These are phyloP conservation scores for Planoprotostelium fungivorum DNA, from an alignment of 78 protist species.

Conservation along the genomic window DNA sequence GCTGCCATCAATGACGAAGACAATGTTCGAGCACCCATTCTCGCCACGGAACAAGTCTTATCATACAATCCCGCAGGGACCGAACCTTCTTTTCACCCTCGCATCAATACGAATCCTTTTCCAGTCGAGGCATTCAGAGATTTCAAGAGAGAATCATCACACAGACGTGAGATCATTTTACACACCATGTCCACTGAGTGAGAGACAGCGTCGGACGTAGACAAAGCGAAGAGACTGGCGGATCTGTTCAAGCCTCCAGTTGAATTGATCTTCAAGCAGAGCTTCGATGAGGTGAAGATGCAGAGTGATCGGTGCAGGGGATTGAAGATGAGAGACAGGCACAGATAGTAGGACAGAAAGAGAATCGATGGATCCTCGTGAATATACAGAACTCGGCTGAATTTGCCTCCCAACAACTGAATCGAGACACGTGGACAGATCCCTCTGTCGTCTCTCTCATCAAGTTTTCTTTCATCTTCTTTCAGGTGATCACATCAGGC, in stretches of 20 bases:
- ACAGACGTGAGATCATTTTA: background rate
- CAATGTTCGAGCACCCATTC: background rate
- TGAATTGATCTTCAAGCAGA: background rate
- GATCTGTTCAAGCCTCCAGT: background rate
- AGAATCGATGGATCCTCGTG: background rate
- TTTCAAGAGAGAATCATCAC: background rate
- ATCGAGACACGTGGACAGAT: background rate
- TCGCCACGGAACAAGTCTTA: background rate
- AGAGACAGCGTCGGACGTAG: background rate
- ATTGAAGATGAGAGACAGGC: background rate
- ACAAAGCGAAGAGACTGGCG: background rate
- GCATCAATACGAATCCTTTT: background rate
- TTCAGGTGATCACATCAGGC: too few relatives aligned
- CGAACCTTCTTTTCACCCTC: background rate
- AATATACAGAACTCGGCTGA: background rate
- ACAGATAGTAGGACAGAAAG: background rate
- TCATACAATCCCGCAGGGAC: background rate
- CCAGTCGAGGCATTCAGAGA: background rate
- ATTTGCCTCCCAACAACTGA: background rate
- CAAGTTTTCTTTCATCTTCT: background rate
- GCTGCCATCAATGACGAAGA: background rate
- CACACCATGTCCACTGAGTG: background rate
- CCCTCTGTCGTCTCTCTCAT: background rate
- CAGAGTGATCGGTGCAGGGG: background rate
- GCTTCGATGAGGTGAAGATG: background rate